Evolutionary conservation across 2,329 filamentous ascomycete species (phyloP).

Genomic region (Colletotrichum liriopes): DNA sequence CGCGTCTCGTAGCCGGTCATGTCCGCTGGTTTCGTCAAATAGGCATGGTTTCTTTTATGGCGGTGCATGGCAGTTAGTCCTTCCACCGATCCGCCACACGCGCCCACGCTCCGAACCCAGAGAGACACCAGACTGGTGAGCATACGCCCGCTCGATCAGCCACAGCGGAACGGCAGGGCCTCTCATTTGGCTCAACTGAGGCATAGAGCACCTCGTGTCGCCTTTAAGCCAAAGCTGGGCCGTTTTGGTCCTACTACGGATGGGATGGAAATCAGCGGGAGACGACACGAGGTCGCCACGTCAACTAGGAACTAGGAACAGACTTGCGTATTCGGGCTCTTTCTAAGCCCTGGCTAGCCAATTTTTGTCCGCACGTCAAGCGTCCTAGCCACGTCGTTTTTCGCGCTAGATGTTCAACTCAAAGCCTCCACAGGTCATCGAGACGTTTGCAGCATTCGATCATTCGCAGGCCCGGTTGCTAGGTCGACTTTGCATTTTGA

Average conservation of each 20-base stretch:
- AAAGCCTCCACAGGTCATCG: not conserved
- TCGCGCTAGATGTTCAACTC: conserved; percentile 1
- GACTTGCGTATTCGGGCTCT: not conserved
- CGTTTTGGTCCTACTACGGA: not conserved
- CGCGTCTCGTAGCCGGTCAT: too few species aligned
- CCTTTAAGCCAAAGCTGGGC: not conserved
- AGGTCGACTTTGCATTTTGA: not conserved
- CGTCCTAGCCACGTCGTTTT: conserved; percentile 5
- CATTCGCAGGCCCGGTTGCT: not conserved
- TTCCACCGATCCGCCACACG: not conserved
- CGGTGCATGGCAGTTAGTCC: not conserved
- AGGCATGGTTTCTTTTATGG: not conserved
- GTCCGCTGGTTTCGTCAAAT: not conserved
- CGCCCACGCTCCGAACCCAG: not conserved
- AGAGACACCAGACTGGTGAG: not conserved
- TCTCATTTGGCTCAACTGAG: not conserved
- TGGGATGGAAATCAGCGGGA: not conserved
- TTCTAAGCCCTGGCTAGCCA: conserved; percentile 21
- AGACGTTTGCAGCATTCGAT: conserved; percentile 19
- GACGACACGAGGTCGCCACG: not conserved
- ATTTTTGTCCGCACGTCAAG: conserved; percentile 12
- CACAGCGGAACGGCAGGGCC: conserved; percentile 15
- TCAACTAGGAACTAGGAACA: conserved; percentile 8
- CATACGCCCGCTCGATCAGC: not conserved
- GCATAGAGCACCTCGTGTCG: not conserved